These are phyloP conservation scores for Pleurotus pulmonarius DNA, from an alignment of 768 basidiomycete genomes.

Conservation along the genomic window DNA sequence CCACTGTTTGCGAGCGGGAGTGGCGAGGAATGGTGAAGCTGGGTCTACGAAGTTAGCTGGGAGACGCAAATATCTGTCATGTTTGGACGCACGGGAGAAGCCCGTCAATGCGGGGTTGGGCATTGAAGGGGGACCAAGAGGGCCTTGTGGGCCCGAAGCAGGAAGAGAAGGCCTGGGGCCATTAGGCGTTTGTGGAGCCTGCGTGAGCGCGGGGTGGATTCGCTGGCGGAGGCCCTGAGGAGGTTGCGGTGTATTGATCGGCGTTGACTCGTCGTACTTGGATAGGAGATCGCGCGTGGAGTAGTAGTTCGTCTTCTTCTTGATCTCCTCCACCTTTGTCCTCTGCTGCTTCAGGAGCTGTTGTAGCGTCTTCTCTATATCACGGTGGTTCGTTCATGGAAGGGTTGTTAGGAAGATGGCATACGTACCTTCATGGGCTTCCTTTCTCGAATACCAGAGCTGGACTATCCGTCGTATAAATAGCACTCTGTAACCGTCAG, in stretches of 20 bases:
- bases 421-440: constrained; percentile 70
- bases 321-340: constrained; percentile 89
- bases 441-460: constrained; percentile 79
- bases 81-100: not conserved
- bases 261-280: constrained; percentile 70
- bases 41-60: too few species aligned
- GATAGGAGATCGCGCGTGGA: constrained; percentile 87
- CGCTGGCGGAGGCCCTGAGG: constrained; percentile 33
- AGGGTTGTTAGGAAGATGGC: not conserved
- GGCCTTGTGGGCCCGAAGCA: constrained; percentile 9
- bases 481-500: constrained; percentile 45
- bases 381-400: constrained; percentile 2
- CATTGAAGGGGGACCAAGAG: constrained; percentile 29
- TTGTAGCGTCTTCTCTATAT: constrained; percentile 75
- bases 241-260: constrained; percentile 26
- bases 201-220: constrained; percentile 17
- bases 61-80: too few species aligned
- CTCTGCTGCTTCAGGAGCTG: constrained; percentile 74
- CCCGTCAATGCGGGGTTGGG: constrained; percentile 10
- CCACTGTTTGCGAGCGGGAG: constrained; percentile 67
- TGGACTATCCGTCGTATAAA: constrained; percentile 80
- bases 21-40: constrained; percentile 14
- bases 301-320: constrained; percentile 97
- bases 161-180: too few species aligned
- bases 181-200: constrained; percentile 16